A percentile compares a stretch with the other conserved stretches of the same genome.
Evolutionary conservation across 2,329 filamentous ascomycete species (phyloP).

Genomic region (Ophiocordyceps camponoti-leonardi): DNA sequence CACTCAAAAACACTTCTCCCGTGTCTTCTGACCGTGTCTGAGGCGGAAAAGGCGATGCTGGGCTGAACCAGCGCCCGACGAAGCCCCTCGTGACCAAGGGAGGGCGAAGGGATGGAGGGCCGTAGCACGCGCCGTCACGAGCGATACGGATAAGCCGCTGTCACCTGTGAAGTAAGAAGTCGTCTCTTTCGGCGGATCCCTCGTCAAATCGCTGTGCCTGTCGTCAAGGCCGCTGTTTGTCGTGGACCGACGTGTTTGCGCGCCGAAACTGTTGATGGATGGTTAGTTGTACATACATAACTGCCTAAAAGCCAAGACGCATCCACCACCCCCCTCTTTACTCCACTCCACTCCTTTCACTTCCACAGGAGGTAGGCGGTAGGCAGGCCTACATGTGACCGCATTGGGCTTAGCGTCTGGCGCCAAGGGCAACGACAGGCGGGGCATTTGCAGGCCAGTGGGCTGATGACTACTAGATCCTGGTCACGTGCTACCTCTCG

Average conservation of each 20-base stretch:
- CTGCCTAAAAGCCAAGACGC: not conserved
- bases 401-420: slow-evolving; percentile 5
- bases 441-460: not conserved
- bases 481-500: too few relatives aligned
- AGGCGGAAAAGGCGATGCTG: not conserved
- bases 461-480: not conserved
- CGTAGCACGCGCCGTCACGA: not conserved
- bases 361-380: too few relatives aligned
- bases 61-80: too few relatives aligned
- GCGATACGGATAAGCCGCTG: not conserved
- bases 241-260: not conserved
- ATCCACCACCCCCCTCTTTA: not conserved
- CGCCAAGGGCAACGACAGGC: slow-evolving; percentile 3
- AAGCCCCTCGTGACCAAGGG: not conserved
- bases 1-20: too few relatives aligned
- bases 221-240: not conserved
- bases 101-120: not conserved
- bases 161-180: not conserved
- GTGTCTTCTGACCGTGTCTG: not conserved
- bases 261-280: slow-evolving; percentile 1
- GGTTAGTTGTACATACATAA: slow-evolving; percentile 2
- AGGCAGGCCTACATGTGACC: slow-evolving; percentile 5
- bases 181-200: not conserved
- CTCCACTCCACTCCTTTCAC: too few relatives aligned
- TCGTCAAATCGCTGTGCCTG: not conserved